Evolutionary conservation across 1,284 basidiomycete species (phyloP), one percentile per base, ranked within the genome.

Genomic region (Rhodotorula sp.): DNA sequence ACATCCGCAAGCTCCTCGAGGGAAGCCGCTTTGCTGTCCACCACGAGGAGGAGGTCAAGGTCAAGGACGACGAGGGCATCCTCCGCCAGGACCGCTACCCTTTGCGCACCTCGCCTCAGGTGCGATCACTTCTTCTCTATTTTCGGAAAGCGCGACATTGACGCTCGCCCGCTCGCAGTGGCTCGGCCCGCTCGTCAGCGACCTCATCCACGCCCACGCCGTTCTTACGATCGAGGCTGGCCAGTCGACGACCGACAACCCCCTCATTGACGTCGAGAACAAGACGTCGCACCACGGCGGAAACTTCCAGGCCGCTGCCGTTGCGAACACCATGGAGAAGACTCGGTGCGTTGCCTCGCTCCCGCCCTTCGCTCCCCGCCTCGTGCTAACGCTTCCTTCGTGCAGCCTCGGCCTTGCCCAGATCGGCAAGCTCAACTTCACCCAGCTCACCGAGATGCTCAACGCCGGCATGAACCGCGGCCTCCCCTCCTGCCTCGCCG

Each of bases 321-420:
- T 94, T 63, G 90, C 91, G 11, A 91, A 91, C 67, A 88, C 89
- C 9, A 92, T 93, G 88, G 92, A 94, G 79, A 90, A 91, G 79
- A 89, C 90, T 8, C 88, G 64, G 62, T 63, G 27, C 36, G 62
- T 17, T 1, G 6, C 15, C 19, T 17, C 53, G 6, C 22, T 47
- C 22, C 30, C 22, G n/a, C 10, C 30, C 27, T 32, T 17, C 15
- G 15, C 24, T 9, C n/a, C 27, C 3, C 5, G 1, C 7, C 59
- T 27, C 22, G 36, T 4, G 6, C 51, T 62, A 19, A 53, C 39
- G n/a, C 4, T 6, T 36, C 0, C 3, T 13, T 4, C 4, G 20
- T 20, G 8, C 51, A 63, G 91, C 27, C 85, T 93, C 52, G 85
- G 89, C 5, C 82, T 94, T 39, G 86, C 91, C 74, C 90, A 91